These are phyloP conservation scores for Crithidia bombi DNA, from an alignment of 208 protist genomes.

Conservation along the genomic window DNA sequence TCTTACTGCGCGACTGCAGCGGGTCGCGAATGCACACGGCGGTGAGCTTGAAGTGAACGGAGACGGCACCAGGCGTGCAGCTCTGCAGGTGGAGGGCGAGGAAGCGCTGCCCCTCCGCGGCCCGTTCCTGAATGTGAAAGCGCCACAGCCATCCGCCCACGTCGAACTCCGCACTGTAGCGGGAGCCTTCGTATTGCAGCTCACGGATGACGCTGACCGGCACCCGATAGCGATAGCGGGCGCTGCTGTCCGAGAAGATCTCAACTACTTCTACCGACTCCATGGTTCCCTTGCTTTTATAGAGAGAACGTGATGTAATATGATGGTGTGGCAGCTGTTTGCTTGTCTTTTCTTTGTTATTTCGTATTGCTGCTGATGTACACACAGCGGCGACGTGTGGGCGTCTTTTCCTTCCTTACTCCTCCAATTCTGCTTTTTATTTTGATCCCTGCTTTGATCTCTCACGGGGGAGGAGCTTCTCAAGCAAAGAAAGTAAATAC, in stretches of 20 bases:
- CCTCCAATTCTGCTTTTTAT: too few relatives aligned
- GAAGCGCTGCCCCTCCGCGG: conserved; percentile 50
- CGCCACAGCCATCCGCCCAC: conserved; percentile 79
- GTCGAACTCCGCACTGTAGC: conserved; percentile 84
- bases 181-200: conserved; percentile 62
- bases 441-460: too few relatives aligned
- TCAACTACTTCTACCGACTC: conserved; percentile 70
- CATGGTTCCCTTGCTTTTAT: conserved; percentile 46
- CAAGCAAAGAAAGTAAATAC: too few relatives aligned
- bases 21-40: conserved; percentile 70
- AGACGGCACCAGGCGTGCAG: conserved; percentile 50
- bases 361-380: too few relatives aligned
- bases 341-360: too few relatives aligned
- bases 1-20: conserved; percentile 66
- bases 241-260: conserved; percentile 65
- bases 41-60: conserved; percentile 80
- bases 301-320: too few relatives aligned
- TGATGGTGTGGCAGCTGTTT: too few relatives aligned
- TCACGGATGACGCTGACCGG: conserved; percentile 70
- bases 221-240: conserved; percentile 80
- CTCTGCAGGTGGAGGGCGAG: conserved; percentile 87
- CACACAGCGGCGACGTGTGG: too few relatives aligned
- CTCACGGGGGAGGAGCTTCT: too few relatives aligned
- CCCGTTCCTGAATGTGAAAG: conserved; percentile 83
- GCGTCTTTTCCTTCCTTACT: too few relatives aligned